A percentile compares a stretch with the other conserved stretches of the same genome.
Evolutionary conservation across 1,284 basidiomycete genomes (phyloP).

Genomic region (Hemileccinum hortonii): DNA sequence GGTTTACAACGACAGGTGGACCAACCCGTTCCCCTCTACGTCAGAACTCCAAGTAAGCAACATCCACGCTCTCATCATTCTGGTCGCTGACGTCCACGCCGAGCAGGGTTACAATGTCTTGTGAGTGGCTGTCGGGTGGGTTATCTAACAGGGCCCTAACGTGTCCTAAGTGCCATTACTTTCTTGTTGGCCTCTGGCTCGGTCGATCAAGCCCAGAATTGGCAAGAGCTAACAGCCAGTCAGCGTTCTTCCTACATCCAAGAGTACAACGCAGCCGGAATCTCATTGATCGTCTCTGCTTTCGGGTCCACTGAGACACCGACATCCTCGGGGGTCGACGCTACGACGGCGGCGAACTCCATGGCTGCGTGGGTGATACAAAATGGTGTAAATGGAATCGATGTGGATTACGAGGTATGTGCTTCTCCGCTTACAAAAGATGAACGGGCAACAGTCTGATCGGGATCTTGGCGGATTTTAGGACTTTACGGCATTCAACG

Average conservation of each 20-base stretch:
- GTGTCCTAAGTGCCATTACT: constrained; percentile 40
- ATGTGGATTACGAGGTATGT: constrained; percentile 55
- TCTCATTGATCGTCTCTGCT: constrained; percentile 54
- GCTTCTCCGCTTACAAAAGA: neutral
- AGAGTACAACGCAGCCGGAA: constrained; percentile 55
- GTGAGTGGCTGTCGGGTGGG: constrained; percentile 13
- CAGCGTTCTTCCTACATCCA: constrained; percentile 45
- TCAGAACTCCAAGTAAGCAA: constrained; percentile 40
- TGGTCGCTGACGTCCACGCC: constrained; percentile 1
- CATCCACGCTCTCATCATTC: neutral
- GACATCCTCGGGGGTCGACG: constrained; percentile 43
- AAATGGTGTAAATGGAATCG: constrained; percentile 54
- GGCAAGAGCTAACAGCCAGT: constrained; percentile 41
- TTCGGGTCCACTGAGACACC: constrained; percentile 51
- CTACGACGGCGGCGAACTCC: constrained; percentile 42
- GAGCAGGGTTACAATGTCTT: constrained; percentile 44
- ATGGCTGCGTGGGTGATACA: constrained; percentile 51
- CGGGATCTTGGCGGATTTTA: constrained; percentile 14
- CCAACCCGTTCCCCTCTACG: constrained; percentile 41
- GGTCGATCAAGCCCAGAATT: constrained; percentile 48
- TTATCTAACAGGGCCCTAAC: neutral
- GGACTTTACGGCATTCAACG: constrained; percentile 50
- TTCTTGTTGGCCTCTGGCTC: constrained; percentile 52
- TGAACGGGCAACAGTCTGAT: neutral
- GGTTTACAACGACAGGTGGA: constrained; percentile 47